phyloP scores from a whole-genome alignment of 495 filamentous ascomycete genomes.

The Aspergillus leporis region DNA sequence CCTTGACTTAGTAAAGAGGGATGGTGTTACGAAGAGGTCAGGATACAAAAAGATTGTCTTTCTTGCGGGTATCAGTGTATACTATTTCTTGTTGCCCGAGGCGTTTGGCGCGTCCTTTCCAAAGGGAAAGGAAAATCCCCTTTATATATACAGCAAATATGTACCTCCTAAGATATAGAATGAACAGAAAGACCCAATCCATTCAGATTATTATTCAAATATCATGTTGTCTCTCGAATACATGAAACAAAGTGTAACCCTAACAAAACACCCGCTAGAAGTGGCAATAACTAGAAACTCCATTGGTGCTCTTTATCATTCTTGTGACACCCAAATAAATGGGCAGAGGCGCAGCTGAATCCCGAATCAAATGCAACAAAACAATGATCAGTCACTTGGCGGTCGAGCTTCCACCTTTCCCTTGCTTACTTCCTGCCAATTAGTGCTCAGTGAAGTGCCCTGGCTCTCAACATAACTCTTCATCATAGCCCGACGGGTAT shows the following conservation, averaged over 20 bases:
- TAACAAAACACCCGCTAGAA: slow-evolving; percentile 27
- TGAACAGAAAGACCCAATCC: background rate
- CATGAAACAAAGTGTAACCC: background rate
- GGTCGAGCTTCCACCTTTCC: slow-evolving; percentile 71
- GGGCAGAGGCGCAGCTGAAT: background rate
- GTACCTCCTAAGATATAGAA: background rate
- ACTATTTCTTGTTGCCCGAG: background rate
- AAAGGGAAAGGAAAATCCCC: no score
- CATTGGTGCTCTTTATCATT: background rate
- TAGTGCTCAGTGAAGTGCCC: slow-evolving; percentile 89
- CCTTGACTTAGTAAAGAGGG: background rate
- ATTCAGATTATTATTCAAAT: background rate
- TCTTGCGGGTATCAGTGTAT: background rate
- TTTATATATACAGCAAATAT: background rate
- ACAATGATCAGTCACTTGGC: slow-evolving; percentile 43
- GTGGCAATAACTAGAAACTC: slow-evolving; percentile 9
- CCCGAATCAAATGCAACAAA: background rate
- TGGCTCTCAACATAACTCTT: slow-evolving; percentile 95
- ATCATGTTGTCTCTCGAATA: background rate
- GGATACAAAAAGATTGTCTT: background rate
- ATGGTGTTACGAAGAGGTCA: background rate
- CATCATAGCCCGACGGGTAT: slow-evolving; percentile 91
- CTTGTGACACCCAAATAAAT: background rate
- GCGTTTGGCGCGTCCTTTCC: no score
- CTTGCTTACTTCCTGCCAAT: slow-evolving; percentile 82